phyloP scores from a whole-genome alignment of 768 basidiomycete genomes.

The Kwoniella dejecticola region DNA sequence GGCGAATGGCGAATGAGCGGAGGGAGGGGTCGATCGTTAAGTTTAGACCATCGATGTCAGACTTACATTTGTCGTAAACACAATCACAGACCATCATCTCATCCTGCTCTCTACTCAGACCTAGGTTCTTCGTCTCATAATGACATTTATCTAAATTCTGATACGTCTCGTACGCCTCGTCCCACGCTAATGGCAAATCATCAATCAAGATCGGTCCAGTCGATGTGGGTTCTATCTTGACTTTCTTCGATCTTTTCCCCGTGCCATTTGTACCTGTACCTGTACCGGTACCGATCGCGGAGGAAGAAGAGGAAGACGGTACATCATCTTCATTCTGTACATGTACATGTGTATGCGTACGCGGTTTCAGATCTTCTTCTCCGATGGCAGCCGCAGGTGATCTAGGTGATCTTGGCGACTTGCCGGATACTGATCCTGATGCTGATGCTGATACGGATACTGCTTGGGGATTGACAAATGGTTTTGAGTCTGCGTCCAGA shows the following conservation, averaged over 20 bases:
- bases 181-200: conserved; percentile 74
- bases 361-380: conserved; percentile 21
- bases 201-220: conserved; percentile 63
- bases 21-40: too few relatives aligned
- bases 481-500: neutral
- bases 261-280: neutral
- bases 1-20: too few relatives aligned
- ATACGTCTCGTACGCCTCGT: conserved; percentile 72
- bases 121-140: conserved; percentile 83
- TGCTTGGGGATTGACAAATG: too few relatives aligned
- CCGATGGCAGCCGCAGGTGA: neutral
- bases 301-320: conserved; percentile 10
- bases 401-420: neutral
- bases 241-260: conserved; percentile 13
- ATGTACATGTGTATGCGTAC: conserved; percentile 15
- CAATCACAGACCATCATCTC: conserved; percentile 98
- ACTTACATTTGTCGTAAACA: conserved; percentile 76
- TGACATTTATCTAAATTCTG: conserved; percentile 72
- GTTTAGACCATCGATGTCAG: too few relatives aligned
- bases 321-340: neutral
- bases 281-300: neutral
- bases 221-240: neutral
- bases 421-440: neutral
- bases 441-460: too few relatives aligned
- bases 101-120: conserved; percentile 80